Conservation (phyloP, 768 basidiomycete species). For the Lyophyllum atratum region DNA sequence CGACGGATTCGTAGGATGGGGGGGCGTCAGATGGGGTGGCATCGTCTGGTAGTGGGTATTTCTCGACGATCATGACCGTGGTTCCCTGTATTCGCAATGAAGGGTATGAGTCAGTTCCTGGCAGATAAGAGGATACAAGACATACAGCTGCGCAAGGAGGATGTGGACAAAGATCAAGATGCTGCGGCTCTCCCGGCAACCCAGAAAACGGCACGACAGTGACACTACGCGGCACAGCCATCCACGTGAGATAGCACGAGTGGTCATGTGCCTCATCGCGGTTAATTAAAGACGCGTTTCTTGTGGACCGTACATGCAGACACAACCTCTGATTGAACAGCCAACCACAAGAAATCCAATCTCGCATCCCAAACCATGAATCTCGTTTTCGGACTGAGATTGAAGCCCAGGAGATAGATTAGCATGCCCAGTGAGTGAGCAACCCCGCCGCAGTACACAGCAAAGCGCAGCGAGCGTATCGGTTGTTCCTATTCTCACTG, state of each 20-base stretch:
- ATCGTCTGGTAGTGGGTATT: slow-evolving; percentile 38
- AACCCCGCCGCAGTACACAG: too few relatives aligned
- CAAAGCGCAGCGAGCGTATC: too few relatives aligned
- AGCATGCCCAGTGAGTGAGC: too few relatives aligned
- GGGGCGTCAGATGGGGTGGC: slow-evolving; percentile 39
- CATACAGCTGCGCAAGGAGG: background rate
- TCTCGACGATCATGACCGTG: slow-evolving; percentile 29
- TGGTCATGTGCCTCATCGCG: background rate
- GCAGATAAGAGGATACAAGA: background rate
- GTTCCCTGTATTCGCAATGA: background rate
- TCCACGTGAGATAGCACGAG: background rate
- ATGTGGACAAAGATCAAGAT: background rate
- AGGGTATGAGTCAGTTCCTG: background rate
- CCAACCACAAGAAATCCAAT: too few relatives aligned
- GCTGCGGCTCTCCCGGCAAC: background rate
- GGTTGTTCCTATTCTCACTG: too few relatives aligned
- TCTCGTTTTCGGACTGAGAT: too few relatives aligned
- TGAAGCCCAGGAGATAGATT: too few relatives aligned
- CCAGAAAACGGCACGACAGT: background rate
- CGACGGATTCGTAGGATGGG: slow-evolving; percentile 38
- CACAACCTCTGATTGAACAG: too few relatives aligned
- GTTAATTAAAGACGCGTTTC: background rate
- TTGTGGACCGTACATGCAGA: background rate
- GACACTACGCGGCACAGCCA: slow-evolving; percentile 7
- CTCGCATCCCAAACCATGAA: too few relatives aligned